Evolutionary conservation across 768 basidiomycete species (phyloP).

Genomic region (Aureoboletus auriporus): DNA sequence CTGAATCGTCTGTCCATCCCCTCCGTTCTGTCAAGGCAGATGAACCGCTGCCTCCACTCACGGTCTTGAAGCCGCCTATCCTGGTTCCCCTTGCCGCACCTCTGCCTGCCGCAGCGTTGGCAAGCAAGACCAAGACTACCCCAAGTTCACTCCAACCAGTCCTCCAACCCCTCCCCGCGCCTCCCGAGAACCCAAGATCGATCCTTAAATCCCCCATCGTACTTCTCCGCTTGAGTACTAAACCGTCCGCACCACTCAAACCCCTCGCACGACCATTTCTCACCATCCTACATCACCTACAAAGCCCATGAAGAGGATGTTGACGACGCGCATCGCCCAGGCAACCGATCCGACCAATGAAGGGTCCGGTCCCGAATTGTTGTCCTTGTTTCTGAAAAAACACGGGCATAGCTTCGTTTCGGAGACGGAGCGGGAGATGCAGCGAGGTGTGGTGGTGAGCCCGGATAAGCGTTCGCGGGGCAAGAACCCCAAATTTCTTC

Average conservation of each 20-base stretch:
- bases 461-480: conserved; percentile 49
- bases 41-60: conserved; percentile 5
- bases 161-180: conserved; percentile 7
- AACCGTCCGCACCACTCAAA: conserved; percentile 16
- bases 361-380: conserved; percentile 44
- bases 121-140: conserved; percentile 4
- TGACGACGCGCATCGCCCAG: conserved; percentile 48
- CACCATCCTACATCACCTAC: conserved; percentile 18
- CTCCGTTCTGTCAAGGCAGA: conserved; percentile 4
- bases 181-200: conserved; percentile 17
- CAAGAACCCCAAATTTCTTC: conserved; percentile 42
- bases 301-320: conserved; percentile 45
- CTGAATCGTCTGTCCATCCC: conserved; percentile 8
- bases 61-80: conserved; percentile 15
- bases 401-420: conserved; percentile 36
- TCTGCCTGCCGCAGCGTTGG: background rate
- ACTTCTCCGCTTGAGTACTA: conserved; percentile 14
- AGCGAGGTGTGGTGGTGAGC: conserved; percentile 54
- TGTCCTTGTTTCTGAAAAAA: conserved; percentile 51
- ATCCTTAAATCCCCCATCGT: conserved; percentile 27
- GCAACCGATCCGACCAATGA: conserved; percentile 53
- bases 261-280: conserved; percentile 27
- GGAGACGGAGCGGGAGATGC: conserved; percentile 33
- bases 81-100: background rate
- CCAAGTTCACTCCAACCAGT: conserved; percentile 3